Percentiles rank a stretch among this genome's conserved stretches.
These are phyloP conservation scores for Cladosporium phlei DNA, from an alignment of 2,329 filamentous ascomycete species.

Conservation along the genomic window DNA sequence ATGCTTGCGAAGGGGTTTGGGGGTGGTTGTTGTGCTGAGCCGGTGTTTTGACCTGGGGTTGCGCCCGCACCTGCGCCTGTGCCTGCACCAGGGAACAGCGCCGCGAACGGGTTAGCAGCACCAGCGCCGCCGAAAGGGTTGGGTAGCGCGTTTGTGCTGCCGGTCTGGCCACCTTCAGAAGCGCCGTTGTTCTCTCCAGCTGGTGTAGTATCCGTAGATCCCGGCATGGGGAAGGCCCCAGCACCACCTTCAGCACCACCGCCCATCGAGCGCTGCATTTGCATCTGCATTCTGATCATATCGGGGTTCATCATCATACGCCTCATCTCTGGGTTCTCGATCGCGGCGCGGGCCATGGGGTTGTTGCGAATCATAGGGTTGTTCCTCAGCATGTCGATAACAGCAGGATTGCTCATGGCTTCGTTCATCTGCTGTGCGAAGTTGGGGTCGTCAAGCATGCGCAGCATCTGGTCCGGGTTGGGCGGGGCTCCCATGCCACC, in stretches of 20 bases:
- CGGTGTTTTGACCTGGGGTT: conserved; percentile 10
- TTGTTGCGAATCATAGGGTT: conserved; percentile 76
- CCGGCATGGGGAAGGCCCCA: conserved; percentile 78
- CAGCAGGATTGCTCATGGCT: conserved; percentile 88
- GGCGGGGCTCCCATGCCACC: conserved; percentile 91
- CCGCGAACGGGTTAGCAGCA: conserved; percentile 55
- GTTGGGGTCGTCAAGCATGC: conserved; percentile 83
- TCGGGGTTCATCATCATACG: conserved; percentile 90
- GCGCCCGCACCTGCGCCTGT: conserved; percentile 11
- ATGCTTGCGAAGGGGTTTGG: conserved; percentile 66
- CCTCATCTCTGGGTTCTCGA: conserved; percentile 83
- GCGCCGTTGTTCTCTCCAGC: conserved; percentile 25
- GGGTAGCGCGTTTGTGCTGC: conserved; percentile 27
- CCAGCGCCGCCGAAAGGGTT: conserved; percentile 45
- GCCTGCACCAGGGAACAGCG: conserved; percentile 46
- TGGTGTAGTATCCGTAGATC: conserved; percentile 80
- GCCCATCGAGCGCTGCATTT: conserved; percentile 67
- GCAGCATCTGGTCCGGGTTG: conserved; percentile 72
- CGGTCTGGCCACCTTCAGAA: conserved; percentile 24
- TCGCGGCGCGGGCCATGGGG: conserved; percentile 79
- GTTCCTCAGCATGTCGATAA: conserved; percentile 73
- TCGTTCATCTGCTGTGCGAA: conserved; percentile 87
- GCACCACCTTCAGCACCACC: conserved; percentile 47
- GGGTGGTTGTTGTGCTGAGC: conserved; percentile 27
- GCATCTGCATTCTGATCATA: conserved; percentile 73